These are phyloP conservation scores for Fusarium drepaniforme DNA, from an alignment of 2,329 filamentous ascomycete genomes.

Conservation along the genomic window DNA sequence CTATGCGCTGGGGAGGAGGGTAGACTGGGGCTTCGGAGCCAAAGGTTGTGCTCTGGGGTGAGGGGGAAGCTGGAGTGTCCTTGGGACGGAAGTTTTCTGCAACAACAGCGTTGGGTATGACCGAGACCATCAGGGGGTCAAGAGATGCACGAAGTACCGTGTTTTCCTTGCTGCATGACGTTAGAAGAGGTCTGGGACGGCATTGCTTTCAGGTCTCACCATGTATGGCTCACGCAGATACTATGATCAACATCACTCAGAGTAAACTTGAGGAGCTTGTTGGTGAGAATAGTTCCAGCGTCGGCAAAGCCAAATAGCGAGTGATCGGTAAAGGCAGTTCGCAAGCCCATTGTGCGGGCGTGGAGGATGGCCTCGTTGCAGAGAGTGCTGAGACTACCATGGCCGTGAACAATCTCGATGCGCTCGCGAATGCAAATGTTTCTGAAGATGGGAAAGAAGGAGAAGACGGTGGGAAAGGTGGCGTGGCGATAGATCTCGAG, in stretches of 20 bases:
- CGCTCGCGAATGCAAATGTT: constrained; percentile 95
- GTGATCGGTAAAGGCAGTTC: constrained; percentile 97
- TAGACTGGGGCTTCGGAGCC: constrained; percentile 49
- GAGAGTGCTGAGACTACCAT: constrained; percentile 91
- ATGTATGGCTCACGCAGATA: constrained; percentile 98
- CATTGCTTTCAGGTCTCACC: constrained; percentile 64
- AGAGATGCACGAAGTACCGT: constrained; percentile 94
- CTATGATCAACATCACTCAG: constrained; percentile 98
- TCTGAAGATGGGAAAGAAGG: constrained; percentile 97
- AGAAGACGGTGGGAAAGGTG: constrained; percentile 97
- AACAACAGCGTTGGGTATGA: constrained; percentile 97
- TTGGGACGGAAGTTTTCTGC: constrained; percentile 92
- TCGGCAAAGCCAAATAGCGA: constrained; percentile 98
- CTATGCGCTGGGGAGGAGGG: constrained; percentile 74
- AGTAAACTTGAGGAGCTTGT: constrained; percentile 96
- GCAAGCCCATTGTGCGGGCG: constrained; percentile 93
- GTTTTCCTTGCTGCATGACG: constrained; percentile 84
- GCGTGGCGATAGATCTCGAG: constrained; percentile 94
- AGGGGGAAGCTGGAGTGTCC: constrained; percentile 52
- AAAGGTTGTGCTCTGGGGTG: constrained; percentile 49
- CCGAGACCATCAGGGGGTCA: constrained; percentile 96
- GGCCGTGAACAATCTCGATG: constrained; percentile 98
- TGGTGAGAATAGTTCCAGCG: constrained; percentile 93
- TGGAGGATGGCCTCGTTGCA: constrained; percentile 97
- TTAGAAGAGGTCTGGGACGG: constrained; percentile 24